phyloP scores from a whole-genome alignment of 2,329 filamentous ascomycete species.

The Thelonectria discophora region DNA sequence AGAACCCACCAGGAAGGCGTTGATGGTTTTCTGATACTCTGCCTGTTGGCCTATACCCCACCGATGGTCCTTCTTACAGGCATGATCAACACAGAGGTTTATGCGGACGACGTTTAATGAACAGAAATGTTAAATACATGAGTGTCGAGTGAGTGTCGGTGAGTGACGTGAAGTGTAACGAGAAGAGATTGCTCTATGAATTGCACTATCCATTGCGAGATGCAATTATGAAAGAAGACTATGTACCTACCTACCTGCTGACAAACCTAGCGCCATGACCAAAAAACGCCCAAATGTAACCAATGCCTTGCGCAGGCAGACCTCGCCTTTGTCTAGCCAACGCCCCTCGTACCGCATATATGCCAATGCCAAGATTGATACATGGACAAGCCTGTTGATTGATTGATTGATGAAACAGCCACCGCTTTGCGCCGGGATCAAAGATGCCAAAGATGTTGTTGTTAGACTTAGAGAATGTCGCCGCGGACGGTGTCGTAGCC shows the following conservation, averaged over 20 bases:
- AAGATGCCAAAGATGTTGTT: too few species aligned
- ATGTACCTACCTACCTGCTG: constrained; percentile 10
- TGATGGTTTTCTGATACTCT: constrained; percentile 52
- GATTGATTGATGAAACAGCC: not conserved
- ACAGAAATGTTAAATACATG: constrained; percentile 38
- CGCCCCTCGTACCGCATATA: constrained; percentile 16
- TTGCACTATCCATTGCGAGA: constrained; percentile 13
- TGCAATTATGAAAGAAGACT: constrained; percentile 9
- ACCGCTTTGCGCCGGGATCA: not conserved
- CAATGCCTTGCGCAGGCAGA: constrained; percentile 17
- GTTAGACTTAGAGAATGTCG: constrained; percentile 23
- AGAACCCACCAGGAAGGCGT: constrained; percentile 50
- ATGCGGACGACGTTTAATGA: constrained; percentile 49
- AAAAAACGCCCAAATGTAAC: constrained; percentile 13
- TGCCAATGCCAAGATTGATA: constrained; percentile 19
- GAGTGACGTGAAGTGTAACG: not conserved
- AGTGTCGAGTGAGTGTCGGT: not conserved
- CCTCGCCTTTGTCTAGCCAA: constrained; percentile 21
- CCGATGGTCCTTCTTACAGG: constrained; percentile 48
- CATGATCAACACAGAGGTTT: constrained; percentile 48
- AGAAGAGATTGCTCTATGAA: constrained; percentile 9
- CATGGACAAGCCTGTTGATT: constrained; percentile 11
- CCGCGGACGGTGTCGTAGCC: constrained; percentile 33
- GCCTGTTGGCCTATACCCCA: constrained; percentile 55
- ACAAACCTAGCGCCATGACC: not conserved